Percentiles rank a stretch among this genome's conserved stretches.
Evolutionary conservation across 768 basidiomycete species (phyloP).

Genomic region (Plicaturopsis crispa): DNA sequence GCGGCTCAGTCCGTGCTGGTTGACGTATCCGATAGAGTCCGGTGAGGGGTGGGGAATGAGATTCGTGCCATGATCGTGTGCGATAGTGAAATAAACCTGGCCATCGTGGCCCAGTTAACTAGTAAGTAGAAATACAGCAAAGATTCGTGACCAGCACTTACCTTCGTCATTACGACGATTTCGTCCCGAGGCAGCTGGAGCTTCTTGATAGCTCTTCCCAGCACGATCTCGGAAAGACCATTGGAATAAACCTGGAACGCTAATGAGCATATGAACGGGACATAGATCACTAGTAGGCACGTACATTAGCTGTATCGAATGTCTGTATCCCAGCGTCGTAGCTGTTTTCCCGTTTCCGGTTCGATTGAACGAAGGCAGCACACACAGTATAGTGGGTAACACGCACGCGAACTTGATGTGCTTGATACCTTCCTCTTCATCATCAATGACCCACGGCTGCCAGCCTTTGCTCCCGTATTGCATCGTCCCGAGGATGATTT

Average conservation of each 20-base stretch:
- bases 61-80: not conserved
- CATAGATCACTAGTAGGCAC: slow-evolving; percentile 4
- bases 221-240: slow-evolving; percentile 32
- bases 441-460: slow-evolving; percentile 41
- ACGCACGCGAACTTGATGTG: slow-evolving; percentile 41
- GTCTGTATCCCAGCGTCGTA: slow-evolving; percentile 28
- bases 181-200: slow-evolving; percentile 35
- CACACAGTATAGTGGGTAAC: too few relatives aligned
- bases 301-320: slow-evolving; percentile 21
- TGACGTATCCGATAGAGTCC: slow-evolving; percentile 44
- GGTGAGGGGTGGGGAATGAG: slow-evolving; percentile 4
- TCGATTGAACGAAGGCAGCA: too few relatives aligned
- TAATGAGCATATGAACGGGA: not conserved
- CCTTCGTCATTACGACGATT: slow-evolving; percentile 46
- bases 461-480: slow-evolving; percentile 16
- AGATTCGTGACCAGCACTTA: slow-evolving; percentile 47
- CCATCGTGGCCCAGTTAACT: not conserved
- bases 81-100: slow-evolving; percentile 5
- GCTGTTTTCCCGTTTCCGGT: too few relatives aligned
- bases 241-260: slow-evolving; percentile 25
- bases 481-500: slow-evolving; percentile 29
- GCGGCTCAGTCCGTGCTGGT: slow-evolving; percentile 39
- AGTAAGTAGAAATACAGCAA: slow-evolving; percentile 40
- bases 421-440: slow-evolving; percentile 31
- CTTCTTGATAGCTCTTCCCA: slow-evolving; percentile 39